Evolutionary conservation across 225 moss, liverwort and hornwort species (phyloP).

Genomic region (Rhytidiadelphus loreus): DNA sequence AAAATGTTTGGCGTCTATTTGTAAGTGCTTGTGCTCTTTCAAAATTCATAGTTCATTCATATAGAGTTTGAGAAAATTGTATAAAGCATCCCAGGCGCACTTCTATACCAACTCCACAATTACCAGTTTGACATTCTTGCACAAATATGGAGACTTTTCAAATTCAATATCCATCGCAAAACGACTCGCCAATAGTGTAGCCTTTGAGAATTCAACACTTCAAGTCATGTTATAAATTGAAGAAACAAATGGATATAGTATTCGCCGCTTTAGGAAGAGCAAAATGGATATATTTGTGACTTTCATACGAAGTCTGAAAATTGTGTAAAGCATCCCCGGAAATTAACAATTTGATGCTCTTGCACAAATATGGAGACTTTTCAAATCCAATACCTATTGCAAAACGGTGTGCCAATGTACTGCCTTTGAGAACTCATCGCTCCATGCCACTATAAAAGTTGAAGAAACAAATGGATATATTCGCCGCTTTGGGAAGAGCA

Average conservation of each 20-base stretch:
- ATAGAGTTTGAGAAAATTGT: accelerated
- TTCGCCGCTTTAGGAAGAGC: accelerated
- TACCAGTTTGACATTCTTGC: accelerated
- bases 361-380: background rate
- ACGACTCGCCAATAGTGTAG: accelerated
- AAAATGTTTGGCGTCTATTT: background rate
- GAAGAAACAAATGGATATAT: background rate
- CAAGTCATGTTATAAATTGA: accelerated
- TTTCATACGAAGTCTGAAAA: accelerated
- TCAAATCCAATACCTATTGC: too few species aligned
- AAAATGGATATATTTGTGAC: background rate
- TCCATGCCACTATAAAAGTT: accelerated
- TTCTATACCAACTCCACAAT: accelerated
- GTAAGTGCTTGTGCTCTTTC: background rate
- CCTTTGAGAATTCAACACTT: background rate
- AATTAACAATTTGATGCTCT: accelerated
- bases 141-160: background rate
- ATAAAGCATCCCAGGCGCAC: accelerated
- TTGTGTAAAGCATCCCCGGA: accelerated
- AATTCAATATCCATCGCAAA: background rate
- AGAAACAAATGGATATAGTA: background rate
- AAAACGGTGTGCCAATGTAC: accelerated
- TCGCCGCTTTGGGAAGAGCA: accelerated
- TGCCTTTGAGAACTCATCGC: background rate
- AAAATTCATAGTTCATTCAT: background rate